Percentiles rank a stretch among this genome's conserved stretches.
These are phyloP conservation scores for Curvularia lunata DNA, from an alignment of 2,329 filamentous ascomycete species.

Conservation along the genomic window DNA sequence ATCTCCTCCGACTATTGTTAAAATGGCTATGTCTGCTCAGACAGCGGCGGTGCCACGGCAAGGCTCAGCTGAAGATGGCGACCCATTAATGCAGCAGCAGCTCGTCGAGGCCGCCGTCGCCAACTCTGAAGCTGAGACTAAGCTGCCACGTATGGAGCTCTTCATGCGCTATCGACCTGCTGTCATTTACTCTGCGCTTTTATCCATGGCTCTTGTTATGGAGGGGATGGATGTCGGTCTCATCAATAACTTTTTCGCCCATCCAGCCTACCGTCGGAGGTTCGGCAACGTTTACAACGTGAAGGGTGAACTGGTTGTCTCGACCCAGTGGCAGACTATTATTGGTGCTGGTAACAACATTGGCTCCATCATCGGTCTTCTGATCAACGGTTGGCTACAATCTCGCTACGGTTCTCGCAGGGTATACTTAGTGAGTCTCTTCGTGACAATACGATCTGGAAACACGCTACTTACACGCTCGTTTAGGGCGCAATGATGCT, in stretches of 20 bases:
- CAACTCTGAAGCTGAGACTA: conserved; percentile 18
- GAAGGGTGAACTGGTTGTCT: conserved; percentile 41
- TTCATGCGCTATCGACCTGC: conserved; percentile 52
- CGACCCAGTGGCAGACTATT: conserved; percentile 51
- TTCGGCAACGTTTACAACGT: conserved; percentile 45
- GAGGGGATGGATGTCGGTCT: conserved; percentile 82
- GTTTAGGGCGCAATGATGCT: conserved; percentile 15
- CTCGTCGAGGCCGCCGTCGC: conserved; percentile 20
- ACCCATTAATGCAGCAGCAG: conserved; percentile 23
- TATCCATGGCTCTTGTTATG: conserved; percentile 85
- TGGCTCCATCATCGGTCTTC: conserved; percentile 48
- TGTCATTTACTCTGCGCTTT: conserved; percentile 76
- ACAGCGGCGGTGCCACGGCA: conserved; percentile 12
- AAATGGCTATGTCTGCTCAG: conserved; percentile 17
- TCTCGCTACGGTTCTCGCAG: conserved; percentile 50
- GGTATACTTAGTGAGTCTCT: conserved; percentile 48
- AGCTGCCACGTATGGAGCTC: conserved; percentile 22
- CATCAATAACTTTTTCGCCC: conserved; percentile 75
- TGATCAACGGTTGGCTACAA: conserved; percentile 49
- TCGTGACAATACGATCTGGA: conserved; percentile 30
- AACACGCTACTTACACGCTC: conserved; percentile 8
- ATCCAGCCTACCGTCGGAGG: conserved; percentile 47
- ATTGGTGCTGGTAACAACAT: conserved; percentile 50
- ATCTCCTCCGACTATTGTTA: conserved; percentile 5
- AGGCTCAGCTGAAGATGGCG: conserved; percentile 9